Evolutionary conservation across 208 protist species (phyloP).

Genomic region (Histomonas meleagridis): DNA sequence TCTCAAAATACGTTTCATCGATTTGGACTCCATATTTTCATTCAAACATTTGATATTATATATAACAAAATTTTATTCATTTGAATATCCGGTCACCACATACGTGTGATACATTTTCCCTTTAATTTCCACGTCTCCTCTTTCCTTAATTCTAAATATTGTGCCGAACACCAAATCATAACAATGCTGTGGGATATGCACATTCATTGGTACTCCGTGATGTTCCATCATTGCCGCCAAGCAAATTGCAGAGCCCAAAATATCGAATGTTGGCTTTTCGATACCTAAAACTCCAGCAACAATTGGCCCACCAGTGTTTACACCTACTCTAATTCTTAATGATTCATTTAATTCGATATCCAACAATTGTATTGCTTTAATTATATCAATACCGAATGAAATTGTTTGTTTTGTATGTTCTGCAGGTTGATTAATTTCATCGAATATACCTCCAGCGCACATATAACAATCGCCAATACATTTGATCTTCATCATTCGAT

Average conservation of each 20-base stretch:
- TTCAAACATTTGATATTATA: too few species aligned
- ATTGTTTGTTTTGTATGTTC: constrained; percentile 11
- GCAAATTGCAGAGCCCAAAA: background rate
- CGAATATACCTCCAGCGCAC: constrained; percentile 31
- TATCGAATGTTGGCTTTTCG: constrained; percentile 37
- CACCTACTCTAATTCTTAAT: background rate
- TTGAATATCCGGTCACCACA: background rate
- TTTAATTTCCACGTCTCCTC: constrained; percentile 10
- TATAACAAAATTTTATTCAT: too few species aligned
- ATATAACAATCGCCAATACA: constrained; percentile 34
- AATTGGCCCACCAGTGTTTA: constrained; percentile 3
- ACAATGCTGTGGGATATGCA: constrained; percentile 9
- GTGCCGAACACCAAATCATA: background rate
- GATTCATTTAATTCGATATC: background rate
- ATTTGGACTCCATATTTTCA: too few species aligned
- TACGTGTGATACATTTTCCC: constrained; percentile 2
- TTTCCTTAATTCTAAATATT: background rate
- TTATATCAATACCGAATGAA: constrained; percentile 12
- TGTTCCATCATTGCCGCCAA: constrained; percentile 14
- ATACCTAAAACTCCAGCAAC: constrained; percentile 28
- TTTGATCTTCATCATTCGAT: constrained; percentile 20
- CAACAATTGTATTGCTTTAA: background rate
- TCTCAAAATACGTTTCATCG: too few species aligned
- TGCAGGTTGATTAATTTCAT: constrained; percentile 23
- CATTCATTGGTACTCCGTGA: constrained; percentile 19